Evolutionary conservation across 306 rosid species (phyloP), one percentile per base, ranked within the genome.

Genomic region (Senna tora): DNA sequence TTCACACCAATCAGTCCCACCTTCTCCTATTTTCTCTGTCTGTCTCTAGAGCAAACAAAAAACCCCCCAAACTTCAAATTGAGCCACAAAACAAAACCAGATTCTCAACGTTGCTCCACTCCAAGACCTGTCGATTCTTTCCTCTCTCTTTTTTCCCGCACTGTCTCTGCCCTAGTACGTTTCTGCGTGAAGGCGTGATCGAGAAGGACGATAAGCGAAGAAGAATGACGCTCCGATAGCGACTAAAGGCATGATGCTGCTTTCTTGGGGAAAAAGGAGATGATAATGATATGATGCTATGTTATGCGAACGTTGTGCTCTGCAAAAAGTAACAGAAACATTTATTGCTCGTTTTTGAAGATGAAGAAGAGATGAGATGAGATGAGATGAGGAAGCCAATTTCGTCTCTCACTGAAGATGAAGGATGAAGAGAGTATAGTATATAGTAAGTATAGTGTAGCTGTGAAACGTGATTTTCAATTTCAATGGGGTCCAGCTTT

Each of bases 51-150:
- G 15, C 34, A 46, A 75, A 39, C 42, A 80, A 53, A 80, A n/a
- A n/a, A n/a, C n/a, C n/a, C 65, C 74, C 49, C 7, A 70, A 84
- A 74, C 83, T 80, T 84, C 69, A 50, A 70, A 58, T 51, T 21
- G 79, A 83, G 74, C 82, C 88, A 76, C 80, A 2, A 73, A 71
- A 15, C 33, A 15, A 84, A 85, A 76, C 71, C 73, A 77, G 69
- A 52, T 34, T 22, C 60, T 41, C 11, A 25, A 39, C 43, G 25
- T 68, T 71, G 62, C 73, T 69, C 53, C 45, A 57, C 67, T 51
- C 34, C 9, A 13, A 72, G 70, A 72, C 66, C 66, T 60, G 30
- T 25, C 3, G 59, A 69, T 63, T 34, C 77, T 62, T 36, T n/a
- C n/a, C n/a, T n/a, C n/a, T n/a, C n/a, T n/a, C n/a, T n/a, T n/a